Percentiles rank a stretch among this genome's conserved stretches.
These are phyloP conservation scores for Entrophospora sp. DNA, from an alignment of 192 early-diverging fungal genomes.

Conservation along the genomic window DNA sequence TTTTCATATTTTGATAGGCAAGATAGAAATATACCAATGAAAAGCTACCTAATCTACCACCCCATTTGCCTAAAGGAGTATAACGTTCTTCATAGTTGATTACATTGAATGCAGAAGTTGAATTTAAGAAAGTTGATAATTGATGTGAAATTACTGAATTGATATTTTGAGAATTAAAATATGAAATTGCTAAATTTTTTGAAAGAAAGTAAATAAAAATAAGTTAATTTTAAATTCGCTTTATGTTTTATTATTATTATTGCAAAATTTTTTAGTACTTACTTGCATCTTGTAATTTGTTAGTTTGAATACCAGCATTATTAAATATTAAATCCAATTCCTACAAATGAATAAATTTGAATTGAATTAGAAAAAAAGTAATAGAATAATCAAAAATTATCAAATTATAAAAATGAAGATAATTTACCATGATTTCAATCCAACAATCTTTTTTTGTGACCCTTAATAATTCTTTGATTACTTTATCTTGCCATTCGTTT, in stretches of 20 bases:
- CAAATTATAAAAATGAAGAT: too few relatives aligned
- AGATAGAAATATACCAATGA: not conserved
- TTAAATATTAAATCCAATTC: not conserved
- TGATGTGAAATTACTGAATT: not conserved
- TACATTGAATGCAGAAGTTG: not conserved
- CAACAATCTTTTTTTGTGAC: constrained; percentile 31
- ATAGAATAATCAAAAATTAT: too few relatives aligned
- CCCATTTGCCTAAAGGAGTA: constrained; percentile 1
- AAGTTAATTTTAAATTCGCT: not conserved
- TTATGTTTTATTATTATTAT: not conserved
- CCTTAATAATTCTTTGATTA: constrained; percentile 24
- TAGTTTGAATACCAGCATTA: not conserved
- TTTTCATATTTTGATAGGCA: not conserved
- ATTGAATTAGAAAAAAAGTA: too few relatives aligned
- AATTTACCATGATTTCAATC: constrained; percentile 29
- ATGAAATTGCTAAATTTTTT: not conserved
- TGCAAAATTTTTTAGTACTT: not conserved
- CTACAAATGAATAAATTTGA: not conserved
- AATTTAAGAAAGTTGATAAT: not conserved
- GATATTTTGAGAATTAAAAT: not conserved
- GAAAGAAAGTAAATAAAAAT: not conserved
- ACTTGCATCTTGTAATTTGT: not conserved
- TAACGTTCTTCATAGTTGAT: not conserved
- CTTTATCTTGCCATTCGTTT: not conserved
- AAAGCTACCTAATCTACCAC: not conserved